Conservation (phyloP, 2,329 filamentous ascomycete genomes). For the Diaporthe sp. region DNA sequence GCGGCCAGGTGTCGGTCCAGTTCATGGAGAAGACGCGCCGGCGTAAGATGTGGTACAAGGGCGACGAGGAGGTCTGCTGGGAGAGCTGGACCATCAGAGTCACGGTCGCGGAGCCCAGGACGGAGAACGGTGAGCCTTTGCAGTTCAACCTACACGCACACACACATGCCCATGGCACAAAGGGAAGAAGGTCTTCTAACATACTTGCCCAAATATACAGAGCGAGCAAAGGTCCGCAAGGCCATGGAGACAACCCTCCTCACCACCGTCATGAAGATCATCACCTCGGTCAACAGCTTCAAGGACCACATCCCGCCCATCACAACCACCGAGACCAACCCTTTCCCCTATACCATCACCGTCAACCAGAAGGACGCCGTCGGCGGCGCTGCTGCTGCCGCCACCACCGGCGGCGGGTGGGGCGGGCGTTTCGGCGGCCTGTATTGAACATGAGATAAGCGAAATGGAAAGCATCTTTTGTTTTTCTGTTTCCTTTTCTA, state of each 20-base stretch:
- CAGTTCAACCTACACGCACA: neutral
- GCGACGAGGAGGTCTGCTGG: conserved; percentile 96
- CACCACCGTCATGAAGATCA: conserved; percentile 89
- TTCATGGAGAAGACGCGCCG: conserved; percentile 91
- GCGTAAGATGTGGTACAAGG: conserved; percentile 81
- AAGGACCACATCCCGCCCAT: conserved; percentile 98
- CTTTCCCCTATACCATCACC: conserved; percentile 93
- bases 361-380: conserved; percentile 80
- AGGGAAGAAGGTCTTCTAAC: neutral
- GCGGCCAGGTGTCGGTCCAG: conserved; percentile 86
- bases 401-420: conserved; percentile 29
- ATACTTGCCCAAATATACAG: conserved; percentile 56
- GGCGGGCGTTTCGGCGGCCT: conserved; percentile 35
- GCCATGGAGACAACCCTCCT: conserved; percentile 93
- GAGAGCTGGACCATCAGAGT: conserved; percentile 96
- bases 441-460: conserved; percentile 15
- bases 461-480: neutral
- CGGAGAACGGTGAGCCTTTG: conserved; percentile 80
- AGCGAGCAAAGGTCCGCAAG: conserved; percentile 87
- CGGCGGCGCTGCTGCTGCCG: conserved; percentile 4
- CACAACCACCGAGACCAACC: conserved; percentile 90
- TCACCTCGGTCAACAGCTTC: conserved; percentile 87
- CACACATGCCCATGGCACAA: too few species aligned
- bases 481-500: neutral
- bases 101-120: conserved; percentile 90